Conservation (phyloP, 352 stramenopile genomes). For the Pythium aristosporum region DNA sequence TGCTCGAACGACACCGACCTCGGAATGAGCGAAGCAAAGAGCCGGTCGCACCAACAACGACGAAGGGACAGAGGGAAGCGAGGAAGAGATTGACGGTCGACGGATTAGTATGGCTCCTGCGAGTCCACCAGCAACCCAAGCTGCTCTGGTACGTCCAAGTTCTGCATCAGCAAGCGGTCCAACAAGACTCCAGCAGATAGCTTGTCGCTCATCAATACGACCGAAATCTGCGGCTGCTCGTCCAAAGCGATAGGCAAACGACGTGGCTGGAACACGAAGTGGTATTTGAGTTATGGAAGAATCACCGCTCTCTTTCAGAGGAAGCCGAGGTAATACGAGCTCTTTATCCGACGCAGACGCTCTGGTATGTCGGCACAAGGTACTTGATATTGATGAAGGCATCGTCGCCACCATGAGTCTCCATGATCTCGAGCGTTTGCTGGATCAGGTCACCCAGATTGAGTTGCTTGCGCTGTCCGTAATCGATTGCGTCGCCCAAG, state of each 20-base stretch:
- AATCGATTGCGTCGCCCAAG: conserved; percentile 96
- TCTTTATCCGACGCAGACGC: conserved; percentile 71
- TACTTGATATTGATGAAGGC: conserved; percentile 99
- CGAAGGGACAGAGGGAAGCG: background rate
- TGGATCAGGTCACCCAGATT: conserved; percentile 96
- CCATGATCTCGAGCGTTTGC: conserved; percentile 96
- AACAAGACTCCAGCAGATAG: conserved; percentile 3
- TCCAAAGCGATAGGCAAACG: background rate
- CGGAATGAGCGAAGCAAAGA: background rate
- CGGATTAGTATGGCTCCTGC: background rate
- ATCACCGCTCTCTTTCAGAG: background rate
- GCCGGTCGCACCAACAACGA: background rate
- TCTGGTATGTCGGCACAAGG: conserved; percentile 96
- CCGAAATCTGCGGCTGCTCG: conserved; percentile 30
- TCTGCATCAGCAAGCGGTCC: conserved; percentile 2
- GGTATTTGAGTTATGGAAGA: background rate
- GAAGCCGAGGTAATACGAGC: no score
- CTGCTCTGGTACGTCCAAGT: background rate
- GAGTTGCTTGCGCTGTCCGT: conserved; percentile 92
- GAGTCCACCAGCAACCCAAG: background rate
- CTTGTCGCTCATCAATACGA: conserved; percentile 18
- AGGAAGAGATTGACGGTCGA: conserved; percentile 9
- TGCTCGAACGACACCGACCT: conserved; percentile 19
- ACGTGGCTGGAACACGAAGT: background rate
- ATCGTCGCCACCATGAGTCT: conserved; percentile 94